Percentiles rank a stretch among this genome's conserved stretches.
phyloP scores from a whole-genome alignment of 208 protist species.

The Leishmania tarentolae region DNA sequence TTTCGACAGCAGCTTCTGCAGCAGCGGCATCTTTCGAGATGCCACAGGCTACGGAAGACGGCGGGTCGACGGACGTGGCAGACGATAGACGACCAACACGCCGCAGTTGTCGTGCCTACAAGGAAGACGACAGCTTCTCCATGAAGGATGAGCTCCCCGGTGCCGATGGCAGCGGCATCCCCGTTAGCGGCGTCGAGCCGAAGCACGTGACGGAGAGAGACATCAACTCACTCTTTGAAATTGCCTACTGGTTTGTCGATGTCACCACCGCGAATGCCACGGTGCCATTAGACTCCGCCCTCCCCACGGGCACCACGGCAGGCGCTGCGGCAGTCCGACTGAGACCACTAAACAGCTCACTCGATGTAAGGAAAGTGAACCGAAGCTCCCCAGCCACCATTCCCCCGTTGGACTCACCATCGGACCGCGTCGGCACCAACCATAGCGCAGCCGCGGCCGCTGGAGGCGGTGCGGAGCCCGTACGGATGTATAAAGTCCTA shows the following conservation, averaged over 20 bases:
- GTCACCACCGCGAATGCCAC: conserved; percentile 68
- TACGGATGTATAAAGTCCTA: background rate
- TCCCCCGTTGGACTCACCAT: background rate
- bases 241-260: conserved; percentile 84
- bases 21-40: background rate
- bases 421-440: background rate
- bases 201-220: conserved; percentile 63
- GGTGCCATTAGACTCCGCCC: conserved; percentile 44
- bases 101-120: background rate
- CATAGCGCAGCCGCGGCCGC: background rate
- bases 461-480: background rate
- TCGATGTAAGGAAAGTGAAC: background rate
- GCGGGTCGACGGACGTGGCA: background rate
- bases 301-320: conserved; percentile 11
- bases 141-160: background rate
- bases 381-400: background rate
- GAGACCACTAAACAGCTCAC: background rate
- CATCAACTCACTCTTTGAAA: conserved; percentile 78
- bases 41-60: background rate
- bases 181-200: conserved; percentile 16
- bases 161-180: conserved; percentile 4
- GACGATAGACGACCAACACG: too few relatives aligned
- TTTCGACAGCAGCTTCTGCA: background rate
- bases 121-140: background rate
- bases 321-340: background rate